These are phyloP conservation scores for Starmerella riodocensis DNA, from an alignment of 805 yeast genomes.

Conservation along the genomic window DNA sequence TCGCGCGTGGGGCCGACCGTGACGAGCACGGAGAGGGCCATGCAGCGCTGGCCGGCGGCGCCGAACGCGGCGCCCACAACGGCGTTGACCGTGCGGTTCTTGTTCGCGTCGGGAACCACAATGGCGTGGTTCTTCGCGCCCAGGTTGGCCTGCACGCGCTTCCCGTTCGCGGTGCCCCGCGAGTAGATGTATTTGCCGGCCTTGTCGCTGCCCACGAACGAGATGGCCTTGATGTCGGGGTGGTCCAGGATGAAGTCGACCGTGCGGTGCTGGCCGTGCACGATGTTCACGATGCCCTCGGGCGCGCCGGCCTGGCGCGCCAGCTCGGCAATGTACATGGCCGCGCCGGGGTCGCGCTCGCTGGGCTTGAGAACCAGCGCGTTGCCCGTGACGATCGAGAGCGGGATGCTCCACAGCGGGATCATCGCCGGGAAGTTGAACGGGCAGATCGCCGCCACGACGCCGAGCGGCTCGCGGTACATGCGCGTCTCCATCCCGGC, in stretches of 20 bases:
- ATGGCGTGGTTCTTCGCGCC: conserved; percentile 73
- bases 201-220: conserved; percentile 67
- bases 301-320: conserved; percentile 65
- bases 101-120: conserved; percentile 60
- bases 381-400: conserved; percentile 57
- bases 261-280: conserved; percentile 62
- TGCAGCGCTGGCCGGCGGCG: conserved; percentile 76
- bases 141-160: conserved; percentile 63
- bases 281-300: conserved; percentile 55
- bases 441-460: conserved; percentile 65
- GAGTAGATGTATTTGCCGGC: conserved; percentile 65
- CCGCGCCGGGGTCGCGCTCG: conserved; percentile 73
- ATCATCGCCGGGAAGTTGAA: conserved; percentile 82
- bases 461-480: conserved; percentile 61
- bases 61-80: conserved; percentile 68
- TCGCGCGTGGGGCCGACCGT: conserved; percentile 54
- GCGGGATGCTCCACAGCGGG: conserved; percentile 54
- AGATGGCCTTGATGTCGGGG: conserved; percentile 61
- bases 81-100: conserved; percentile 48
- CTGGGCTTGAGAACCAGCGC: conserved; percentile 57
- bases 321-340: conserved; percentile 58
- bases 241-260: conserved; percentile 59
- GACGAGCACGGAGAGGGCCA: conserved; percentile 63
- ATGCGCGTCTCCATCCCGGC: conserved; percentile 64
- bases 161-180: conserved; percentile 53